Evolutionary conservation across 148 eudicot species (phyloP), one percentile per base, ranked within the genome.

Genomic region (Suaeda aralocaspica): DNA sequence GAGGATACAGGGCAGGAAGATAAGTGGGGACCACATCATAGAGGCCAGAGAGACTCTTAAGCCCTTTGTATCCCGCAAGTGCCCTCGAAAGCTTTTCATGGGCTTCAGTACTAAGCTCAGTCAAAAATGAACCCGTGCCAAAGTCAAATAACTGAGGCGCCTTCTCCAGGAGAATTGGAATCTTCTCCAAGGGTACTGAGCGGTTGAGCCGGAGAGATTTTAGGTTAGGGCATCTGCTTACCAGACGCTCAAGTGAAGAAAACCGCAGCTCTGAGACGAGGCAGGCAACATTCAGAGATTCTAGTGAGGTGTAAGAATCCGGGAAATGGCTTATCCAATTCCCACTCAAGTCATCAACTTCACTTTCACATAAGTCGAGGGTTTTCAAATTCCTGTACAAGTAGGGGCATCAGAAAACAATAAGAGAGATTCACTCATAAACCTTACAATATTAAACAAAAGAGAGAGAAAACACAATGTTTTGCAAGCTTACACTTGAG

Each of bases 241-340:
- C 85, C 50, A 94, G 70, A 34, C 99, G 87, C 74, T 94, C 97
- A 31, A 94, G 78, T 34, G 93, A 86, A 49, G 93, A 76, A 59
- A 82, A 84, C 61, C 87, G 82, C 52, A 91, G 84, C 82, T 94
- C 99, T 3, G 99, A 87, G 50, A 34, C 59, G 28, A 94, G 81
- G 79, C 97, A 94, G 42, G 99, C 71, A 5, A 91, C 86, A 77
- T 89, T 94, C n/a, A 94, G 89, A 6, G 96, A 86, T 24, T 84
- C 96, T 65, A 91, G 62, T 15, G 96, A 87, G 10, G 99, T 89
- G 64, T 48, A 87, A 16, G 74, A 66, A 59, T 89, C 96, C 21
- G 99, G 99, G 33, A 94, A 94, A 74, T 87, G 86, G 77, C 88
- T 87, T 45, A 91, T 81, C 99, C 99, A 91, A 70, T 89, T 87